phyloP scores from a whole-genome alignment of 139 green algal species.

The Penium margaritaceum region DNA sequence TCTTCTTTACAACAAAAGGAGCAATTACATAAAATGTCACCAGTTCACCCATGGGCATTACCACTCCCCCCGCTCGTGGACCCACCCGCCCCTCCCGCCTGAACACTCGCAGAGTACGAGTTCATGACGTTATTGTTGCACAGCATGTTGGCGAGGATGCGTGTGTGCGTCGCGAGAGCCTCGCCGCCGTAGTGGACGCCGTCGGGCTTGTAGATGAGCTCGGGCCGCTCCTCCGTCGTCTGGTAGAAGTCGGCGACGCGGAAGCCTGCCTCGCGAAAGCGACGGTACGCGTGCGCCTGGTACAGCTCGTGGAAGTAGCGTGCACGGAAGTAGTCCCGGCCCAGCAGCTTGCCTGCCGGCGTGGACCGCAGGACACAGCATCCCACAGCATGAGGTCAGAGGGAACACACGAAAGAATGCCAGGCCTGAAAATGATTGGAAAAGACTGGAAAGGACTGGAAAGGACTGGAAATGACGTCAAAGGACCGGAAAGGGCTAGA shows the following conservation, averaged over 20 bases:
- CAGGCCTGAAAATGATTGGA: neutral
- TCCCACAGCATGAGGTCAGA: neutral
- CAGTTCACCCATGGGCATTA: no score
- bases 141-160: constrained; percentile 16
- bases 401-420: neutral
- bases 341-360: constrained; percentile 15
- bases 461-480: neutral
- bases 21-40: no score
- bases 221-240: constrained; percentile 7
- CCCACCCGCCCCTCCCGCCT: no score
- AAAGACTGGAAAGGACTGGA: neutral
- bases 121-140: constrained; percentile 15
- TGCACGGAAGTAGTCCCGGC: neutral
- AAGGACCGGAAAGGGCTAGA: no score
- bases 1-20: no score
- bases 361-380: no score
- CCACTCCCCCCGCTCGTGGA: no score
- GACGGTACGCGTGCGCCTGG: constrained; percentile 14
- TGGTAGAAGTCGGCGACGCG: constrained; percentile 27
- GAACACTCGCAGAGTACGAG: no score
- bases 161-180: constrained; percentile 1
- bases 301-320: constrained; percentile 9
- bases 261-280: constrained; percentile 20
- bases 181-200: constrained; percentile 20
- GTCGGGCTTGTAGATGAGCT: constrained; percentile 3